A percentile compares a stretch with the other conserved stretches of the same genome.
phyloP scores from a whole-genome alignment of 257 asterid species.

The Handroanthus guayacan region DNA sequence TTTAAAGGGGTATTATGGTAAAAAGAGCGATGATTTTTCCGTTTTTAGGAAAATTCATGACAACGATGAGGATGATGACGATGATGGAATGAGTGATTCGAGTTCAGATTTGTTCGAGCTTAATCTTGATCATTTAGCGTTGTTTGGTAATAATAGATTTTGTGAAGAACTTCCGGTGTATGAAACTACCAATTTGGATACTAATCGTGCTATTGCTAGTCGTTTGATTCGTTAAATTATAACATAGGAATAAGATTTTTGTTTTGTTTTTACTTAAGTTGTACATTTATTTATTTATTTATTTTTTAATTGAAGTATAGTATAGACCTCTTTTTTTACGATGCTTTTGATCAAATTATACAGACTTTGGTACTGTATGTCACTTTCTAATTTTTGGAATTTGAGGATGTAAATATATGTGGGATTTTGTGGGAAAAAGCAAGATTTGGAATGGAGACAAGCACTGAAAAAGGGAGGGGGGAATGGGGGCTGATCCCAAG shows the following conservation, averaged over 20 bases:
- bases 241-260: constrained; percentile 16
- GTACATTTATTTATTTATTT: constrained; percentile 11
- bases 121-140: constrained; percentile 73
- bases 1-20: constrained; percentile 23
- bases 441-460: constrained; percentile 49
- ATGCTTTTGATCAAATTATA: constrained; percentile 38
- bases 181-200: constrained; percentile 67
- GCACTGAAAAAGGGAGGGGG: constrained; percentile 52
- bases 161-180: constrained; percentile 86
- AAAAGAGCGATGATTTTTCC: constrained; percentile 31
- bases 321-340: constrained; percentile 25
- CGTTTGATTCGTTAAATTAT: constrained; percentile 56
- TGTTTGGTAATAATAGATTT: constrained; percentile 56
- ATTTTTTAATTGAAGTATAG: not conserved
- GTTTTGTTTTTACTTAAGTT: constrained; percentile 28
- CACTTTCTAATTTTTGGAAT: constrained; percentile 40
- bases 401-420: constrained; percentile 38
- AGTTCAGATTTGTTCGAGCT: constrained; percentile 92
- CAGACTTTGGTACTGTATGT: constrained; percentile 29
- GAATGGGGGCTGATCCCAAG: constrained; percentile 52
- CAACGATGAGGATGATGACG: constrained; percentile 36
- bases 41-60: constrained; percentile 18
- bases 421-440: constrained; percentile 45
- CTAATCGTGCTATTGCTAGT: constrained; percentile 58
- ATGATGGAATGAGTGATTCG: constrained; percentile 69